Base-by-base conservation (phyloP, 2,329 filamentous ascomycete species). In the Massarina eburnea region DNA sequence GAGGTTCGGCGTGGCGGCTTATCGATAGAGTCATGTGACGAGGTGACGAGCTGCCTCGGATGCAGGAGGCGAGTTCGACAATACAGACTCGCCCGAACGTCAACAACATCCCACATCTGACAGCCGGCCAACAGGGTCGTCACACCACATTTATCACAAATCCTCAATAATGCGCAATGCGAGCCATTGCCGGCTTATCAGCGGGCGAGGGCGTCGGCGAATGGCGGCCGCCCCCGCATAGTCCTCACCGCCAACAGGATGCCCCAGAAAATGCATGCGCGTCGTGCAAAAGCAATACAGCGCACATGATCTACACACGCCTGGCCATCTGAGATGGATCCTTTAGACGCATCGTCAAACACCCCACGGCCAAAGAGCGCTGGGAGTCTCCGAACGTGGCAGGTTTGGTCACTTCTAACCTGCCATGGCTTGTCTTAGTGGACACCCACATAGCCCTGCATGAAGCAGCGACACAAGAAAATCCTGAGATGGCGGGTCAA, bases 141-240 rank as follows among this genome's bases (percentile, higher is more conserved):
- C 35, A 40, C 29, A 43, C 39, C 19, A 30, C n/a, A 30, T 14
- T 21, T 17, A 12, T 32, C 29, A 20, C 32, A 18, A 26, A 22
- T n/a, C 5, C 8, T 7, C n/a, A n/a, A n/a, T n/a, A 10, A 44
- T 41, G 38, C 37, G 39, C 32, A 24, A 22, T 19, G 32, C 41
- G 45, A 55, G 62, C 55, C 64, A 65, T 50, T 58, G 57, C 62
- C 62, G 62, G 63, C 63, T 65, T 61, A 62, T 44, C 37, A 26
- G 32, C 3, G 8, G 32, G 17, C 8, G 17, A 17, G 36, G 48
- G 20, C 44, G 41, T 40, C 40, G 41, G 36, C 44, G 33, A 43
- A 32, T 38, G 41, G 22, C 37, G 46, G 50, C 32, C 48, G 55
- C 60, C 60, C 58, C 52, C 55, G 62, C 29, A 48, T 52, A 48